These are phyloP conservation scores for Lignosus rhinocerotis DNA, from an alignment of 1,284 basidiomycete genomes.

Conservation along the genomic window DNA sequence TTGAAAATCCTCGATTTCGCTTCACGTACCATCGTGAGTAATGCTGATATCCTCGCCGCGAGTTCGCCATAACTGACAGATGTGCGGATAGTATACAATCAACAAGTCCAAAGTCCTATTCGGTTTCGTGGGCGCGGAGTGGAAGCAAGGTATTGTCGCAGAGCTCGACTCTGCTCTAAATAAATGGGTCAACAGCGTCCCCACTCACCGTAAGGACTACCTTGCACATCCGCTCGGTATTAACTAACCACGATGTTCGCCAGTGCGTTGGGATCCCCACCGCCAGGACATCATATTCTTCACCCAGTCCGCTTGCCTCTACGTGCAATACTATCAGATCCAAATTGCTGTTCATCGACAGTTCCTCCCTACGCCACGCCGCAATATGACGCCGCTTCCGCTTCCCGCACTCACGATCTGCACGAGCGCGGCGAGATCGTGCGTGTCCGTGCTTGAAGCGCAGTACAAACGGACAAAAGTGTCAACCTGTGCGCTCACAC, in stretches of 20 bases:
- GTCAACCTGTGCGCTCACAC: conserved; percentile 16
- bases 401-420: conserved; percentile 82
- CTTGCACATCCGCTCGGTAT: not conserved
- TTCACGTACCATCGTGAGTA: conserved; percentile 51
- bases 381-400: conserved; percentile 55
- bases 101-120: conserved; percentile 50
- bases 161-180: conserved; percentile 63
- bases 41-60: too few relatives aligned
- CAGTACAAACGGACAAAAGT: conserved; percentile 39
- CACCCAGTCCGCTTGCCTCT: conserved; percentile 69
- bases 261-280: conserved; percentile 55
- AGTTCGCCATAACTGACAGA: not conserved
- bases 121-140: conserved; percentile 48
- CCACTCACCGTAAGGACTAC: conserved; percentile 43
- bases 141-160: conserved; percentile 55
- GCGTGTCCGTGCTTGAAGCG: conserved; percentile 69
- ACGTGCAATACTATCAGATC: conserved; percentile 68
- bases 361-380: conserved; percentile 69
- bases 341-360: conserved; percentile 82
- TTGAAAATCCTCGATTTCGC: conserved; percentile 55
- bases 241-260: not conserved
- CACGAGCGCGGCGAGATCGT: conserved; percentile 81
- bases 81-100: conserved; percentile 52
- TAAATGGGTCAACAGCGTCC: conserved; percentile 60
- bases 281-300: conserved; percentile 59